These are phyloP conservation scores for Cupressus sempervirens DNA, from an alignment of 75 land plant genomes.

Conservation along the genomic window DNA sequence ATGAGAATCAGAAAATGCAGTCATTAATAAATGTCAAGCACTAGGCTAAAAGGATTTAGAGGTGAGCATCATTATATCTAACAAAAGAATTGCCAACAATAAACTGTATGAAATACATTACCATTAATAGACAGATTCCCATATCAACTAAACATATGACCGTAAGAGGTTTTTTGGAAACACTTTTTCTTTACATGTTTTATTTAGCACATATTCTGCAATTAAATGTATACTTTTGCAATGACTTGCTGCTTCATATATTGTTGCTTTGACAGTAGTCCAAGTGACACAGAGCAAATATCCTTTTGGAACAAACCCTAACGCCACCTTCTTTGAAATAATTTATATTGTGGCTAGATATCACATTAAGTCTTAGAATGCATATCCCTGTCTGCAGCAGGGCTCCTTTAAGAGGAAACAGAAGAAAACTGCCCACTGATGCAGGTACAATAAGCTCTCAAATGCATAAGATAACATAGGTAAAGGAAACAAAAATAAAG, in stretches of 20 bases:
- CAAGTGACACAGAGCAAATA: not conserved
- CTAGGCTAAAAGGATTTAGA: not conserved
- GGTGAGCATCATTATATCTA: not conserved
- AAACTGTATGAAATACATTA: not conserved
- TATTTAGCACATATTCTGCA: not conserved
- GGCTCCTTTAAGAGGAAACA: not conserved
- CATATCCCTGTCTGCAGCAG: not conserved
- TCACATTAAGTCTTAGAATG: not conserved
- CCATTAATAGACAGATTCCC: not conserved
- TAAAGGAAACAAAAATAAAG: not conserved
- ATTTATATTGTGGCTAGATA: not conserved
- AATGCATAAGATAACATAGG: not conserved
- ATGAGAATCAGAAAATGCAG: too few relatives aligned
- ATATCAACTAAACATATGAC: not conserved
- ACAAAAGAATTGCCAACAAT: not conserved
- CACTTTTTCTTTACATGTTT: not conserved
- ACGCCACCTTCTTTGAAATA: not conserved
- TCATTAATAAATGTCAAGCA: not conserved
- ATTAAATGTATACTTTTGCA: not conserved
- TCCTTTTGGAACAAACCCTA: not conserved
- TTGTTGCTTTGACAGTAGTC: not conserved
- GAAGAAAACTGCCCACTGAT: not conserved
- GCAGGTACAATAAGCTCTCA: not conserved
- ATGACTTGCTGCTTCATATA: not conserved
- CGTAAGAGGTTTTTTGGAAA: not conserved